These are phyloP conservation scores for Starmerella vaccinii DNA, from an alignment of 805 yeast species.

Conservation along the genomic window DNA sequence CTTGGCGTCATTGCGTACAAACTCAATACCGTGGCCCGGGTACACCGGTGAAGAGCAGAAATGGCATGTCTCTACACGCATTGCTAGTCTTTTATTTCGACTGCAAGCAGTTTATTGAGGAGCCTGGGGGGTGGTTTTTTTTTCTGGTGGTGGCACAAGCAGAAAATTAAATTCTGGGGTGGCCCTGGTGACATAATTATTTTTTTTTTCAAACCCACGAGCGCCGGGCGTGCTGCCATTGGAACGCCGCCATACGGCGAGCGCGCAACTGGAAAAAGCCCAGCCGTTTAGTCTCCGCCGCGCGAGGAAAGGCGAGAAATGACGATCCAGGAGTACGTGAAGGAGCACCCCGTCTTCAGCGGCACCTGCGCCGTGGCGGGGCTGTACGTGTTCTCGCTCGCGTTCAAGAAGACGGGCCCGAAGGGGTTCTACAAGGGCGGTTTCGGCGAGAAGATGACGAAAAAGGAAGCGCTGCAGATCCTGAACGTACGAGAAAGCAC, in stretches of 20 bases:
- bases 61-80: constrained; percentile 59
- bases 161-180: neutral
- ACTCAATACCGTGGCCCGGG: constrained; percentile 91
- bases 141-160: neutral
- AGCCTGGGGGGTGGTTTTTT: neutral
- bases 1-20: constrained; percentile 95
- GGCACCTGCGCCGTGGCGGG: constrained; percentile 59
- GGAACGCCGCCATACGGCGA: constrained; percentile 8
- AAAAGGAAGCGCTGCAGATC: constrained; percentile 79
- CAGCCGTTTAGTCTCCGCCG: neutral
- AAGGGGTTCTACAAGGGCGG: constrained; percentile 75
- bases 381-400: constrained; percentile 27
- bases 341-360: constrained; percentile 63
- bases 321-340: constrained; percentile 23
- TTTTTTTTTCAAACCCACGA: neutral
- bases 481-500: constrained; percentile 47
- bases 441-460: constrained; percentile 81
- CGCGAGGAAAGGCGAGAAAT: neutral
- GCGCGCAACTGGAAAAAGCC: neutral
- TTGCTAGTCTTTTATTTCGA: constrained; percentile 7
- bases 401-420: constrained; percentile 40
- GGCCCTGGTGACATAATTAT: constrained; percentile 1
- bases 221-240: neutral
- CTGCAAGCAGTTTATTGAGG: neutral
- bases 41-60: constrained; percentile 96